Base-by-base conservation (phyloP, 805 yeast species). In the Grigorovia yakushimaensis region DNA sequence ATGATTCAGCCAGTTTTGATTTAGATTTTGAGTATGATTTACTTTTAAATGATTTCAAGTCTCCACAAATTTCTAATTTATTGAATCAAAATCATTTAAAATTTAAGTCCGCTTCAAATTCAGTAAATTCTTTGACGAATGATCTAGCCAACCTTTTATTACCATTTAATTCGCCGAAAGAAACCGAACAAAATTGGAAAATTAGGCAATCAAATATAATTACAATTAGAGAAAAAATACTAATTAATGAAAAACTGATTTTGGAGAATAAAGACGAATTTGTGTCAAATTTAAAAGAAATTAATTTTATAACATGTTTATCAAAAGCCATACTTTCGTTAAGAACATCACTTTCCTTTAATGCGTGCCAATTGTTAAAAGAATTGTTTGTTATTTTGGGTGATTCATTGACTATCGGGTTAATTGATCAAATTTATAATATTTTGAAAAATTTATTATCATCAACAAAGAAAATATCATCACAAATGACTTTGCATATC, bases 161-260 rank as follows among this genome's bases (percentile, higher is more conserved):
- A 6, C 70, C 72, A 5, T 88, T 91, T 56, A 75, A 72, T 8
- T 84, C 82, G 5, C 36, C 47, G 72, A 71, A 82, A 57, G 98
- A 93, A 62, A 84, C 95, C 0, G 98, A 93, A 59, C 73, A 74
- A 49, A 93, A 93, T 60, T 93, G 98, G 98, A 65, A 70, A 20
- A 54, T 57, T 0, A 73, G 98, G 58, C 96, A 89, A 55, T 73
- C 74, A 45, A 69, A 69, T 44, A 74, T 88, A 2, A 56, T 74
- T 1, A 73, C 71, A 43, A 57, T 88, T 33, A 72, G 96, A 48
- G 69, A 75, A 1, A 64, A 38, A 46, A 27, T 51, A 21, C 47
- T 83, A 4, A 51, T 86, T 3, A 64, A 88, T 41, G 88, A 89
- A 3, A 77, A 79, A 55, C 67, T 74, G 1, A 58, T 68, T 1